Conservation (phyloP, 1,139 yeast species). For the Yamadazyma sp. region DNA sequence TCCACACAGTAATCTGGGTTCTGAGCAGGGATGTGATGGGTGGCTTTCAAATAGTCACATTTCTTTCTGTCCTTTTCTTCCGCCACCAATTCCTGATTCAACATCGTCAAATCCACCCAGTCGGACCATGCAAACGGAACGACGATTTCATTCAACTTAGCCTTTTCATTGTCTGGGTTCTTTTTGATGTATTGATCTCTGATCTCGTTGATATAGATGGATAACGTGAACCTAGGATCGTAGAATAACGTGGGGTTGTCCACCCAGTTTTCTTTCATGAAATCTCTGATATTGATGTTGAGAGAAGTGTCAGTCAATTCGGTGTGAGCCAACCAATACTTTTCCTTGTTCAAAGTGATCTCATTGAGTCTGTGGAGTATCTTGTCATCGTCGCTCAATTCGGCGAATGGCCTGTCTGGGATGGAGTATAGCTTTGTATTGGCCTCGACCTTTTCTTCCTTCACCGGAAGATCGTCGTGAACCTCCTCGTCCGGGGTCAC, state of each 20-base stretch:
- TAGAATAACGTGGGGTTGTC: conserved; percentile 24
- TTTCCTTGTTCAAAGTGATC: conserved; percentile 18
- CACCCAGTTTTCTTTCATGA: conserved; percentile 18
- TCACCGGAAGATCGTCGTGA: conserved; percentile 12
- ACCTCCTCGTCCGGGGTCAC: conserved; percentile 6
- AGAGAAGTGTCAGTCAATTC: conserved; percentile 25
- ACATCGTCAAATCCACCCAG: conserved; percentile 28
- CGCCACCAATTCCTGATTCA: conserved; percentile 19
- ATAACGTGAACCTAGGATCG: conserved; percentile 43
- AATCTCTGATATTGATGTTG: conserved; percentile 23
- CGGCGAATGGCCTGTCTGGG: conserved; percentile 19
- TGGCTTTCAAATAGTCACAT: conserved; percentile 22
- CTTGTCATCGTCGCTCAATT: conserved; percentile 19
- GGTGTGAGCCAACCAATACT: conserved; percentile 32
- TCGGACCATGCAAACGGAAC: conserved; percentile 32
- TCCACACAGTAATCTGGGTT: conserved; percentile 26
- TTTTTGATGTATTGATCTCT: conserved; percentile 16
- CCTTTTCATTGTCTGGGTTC: conserved; percentile 14
- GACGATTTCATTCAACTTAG: conserved; percentile 15
- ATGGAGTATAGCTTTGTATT: conserved; percentile 13
- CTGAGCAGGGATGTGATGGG: conserved; percentile 21
- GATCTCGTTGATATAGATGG: conserved; percentile 32
- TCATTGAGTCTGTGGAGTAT: conserved; percentile 22
- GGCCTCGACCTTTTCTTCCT: conserved; percentile 5
- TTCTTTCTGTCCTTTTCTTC: conserved; percentile 17